Evolutionary conservation across 176 grass and related monocot genomes (phyloP).

Genomic region (Oryza australiensis): DNA sequence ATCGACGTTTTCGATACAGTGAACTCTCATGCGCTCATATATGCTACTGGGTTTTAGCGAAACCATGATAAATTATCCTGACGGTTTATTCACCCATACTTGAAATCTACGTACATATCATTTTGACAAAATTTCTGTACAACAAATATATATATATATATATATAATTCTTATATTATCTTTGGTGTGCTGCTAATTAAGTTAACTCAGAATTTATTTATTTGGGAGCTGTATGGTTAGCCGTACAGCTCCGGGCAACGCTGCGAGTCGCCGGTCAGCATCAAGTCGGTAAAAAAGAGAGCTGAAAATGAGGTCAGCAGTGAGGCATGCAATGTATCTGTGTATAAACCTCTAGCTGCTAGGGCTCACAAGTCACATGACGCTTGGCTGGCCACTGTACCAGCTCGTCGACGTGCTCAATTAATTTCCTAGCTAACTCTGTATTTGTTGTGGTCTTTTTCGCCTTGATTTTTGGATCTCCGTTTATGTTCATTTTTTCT

Average conservation of each 20-base stretch:
- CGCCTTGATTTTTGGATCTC: not conserved
- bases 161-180: not conserved
- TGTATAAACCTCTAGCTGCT: not conserved
- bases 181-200: not conserved
- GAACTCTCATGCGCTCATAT: too few species aligned
- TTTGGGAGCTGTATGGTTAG: not conserved
- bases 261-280: not conserved
- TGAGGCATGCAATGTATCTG: conserved; percentile 23
- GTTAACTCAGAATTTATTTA: not conserved
- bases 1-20: too few species aligned
- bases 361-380: conserved; percentile 10
- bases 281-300: conserved; percentile 35
- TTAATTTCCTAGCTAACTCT: not conserved
- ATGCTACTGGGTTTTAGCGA: too few species aligned
- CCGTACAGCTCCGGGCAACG: not conserved
- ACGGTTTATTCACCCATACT: too few species aligned
- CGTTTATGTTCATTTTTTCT: not conserved
- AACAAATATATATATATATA: too few species aligned
- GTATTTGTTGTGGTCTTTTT: not conserved
- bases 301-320: conserved; percentile 48
- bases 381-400: not conserved
- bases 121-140: too few species aligned
- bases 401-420: not conserved
- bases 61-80: too few species aligned
- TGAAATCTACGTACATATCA: too few species aligned